These are phyloP conservation scores for Penicillium crystallinum DNA, from an alignment of 495 filamentous ascomycete species.

Conservation along the genomic window DNA sequence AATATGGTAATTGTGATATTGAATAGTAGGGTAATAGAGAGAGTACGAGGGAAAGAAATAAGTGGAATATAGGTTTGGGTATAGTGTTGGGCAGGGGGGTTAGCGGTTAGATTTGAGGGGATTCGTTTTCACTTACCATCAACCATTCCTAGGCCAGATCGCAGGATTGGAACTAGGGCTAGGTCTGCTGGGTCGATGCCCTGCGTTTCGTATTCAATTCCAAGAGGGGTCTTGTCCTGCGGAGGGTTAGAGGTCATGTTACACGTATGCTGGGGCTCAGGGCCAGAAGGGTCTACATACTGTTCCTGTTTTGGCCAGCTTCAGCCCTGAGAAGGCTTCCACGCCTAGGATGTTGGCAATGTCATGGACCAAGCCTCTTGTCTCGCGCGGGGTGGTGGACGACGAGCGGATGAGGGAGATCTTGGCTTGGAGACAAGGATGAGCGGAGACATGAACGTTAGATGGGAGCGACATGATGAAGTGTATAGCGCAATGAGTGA, in stretches of 20 bases:
- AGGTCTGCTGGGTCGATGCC: constrained; percentile 58
- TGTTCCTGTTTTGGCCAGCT: constrained; percentile 35
- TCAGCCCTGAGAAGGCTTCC: constrained; percentile 74
- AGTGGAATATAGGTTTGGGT: not conserved
- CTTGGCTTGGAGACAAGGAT: constrained; percentile 84
- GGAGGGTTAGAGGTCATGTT: not conserved
- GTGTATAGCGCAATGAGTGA: not conserved
- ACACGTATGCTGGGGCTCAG: not conserved
- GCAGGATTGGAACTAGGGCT: constrained; percentile 84
- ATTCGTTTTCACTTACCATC: constrained; percentile 57
- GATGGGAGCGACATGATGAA: constrained; percentile 27
- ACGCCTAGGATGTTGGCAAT: constrained; percentile 77
- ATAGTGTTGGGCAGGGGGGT: too few species aligned
- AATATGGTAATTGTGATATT: too few species aligned
- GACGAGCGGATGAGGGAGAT: constrained; percentile 80
- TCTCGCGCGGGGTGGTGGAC: constrained; percentile 64
- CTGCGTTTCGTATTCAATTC: constrained; percentile 59
- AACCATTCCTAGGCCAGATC: constrained; percentile 86
- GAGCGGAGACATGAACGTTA: constrained; percentile 70
- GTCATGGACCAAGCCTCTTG: constrained; percentile 76
- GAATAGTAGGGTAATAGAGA: too few species aligned
- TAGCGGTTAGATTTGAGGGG: too few species aligned
- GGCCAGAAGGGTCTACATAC: constrained; percentile 12
- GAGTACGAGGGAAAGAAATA: not conserved
- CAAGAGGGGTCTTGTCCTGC: constrained; percentile 73